Evolutionary conservation across 495 filamentous ascomycete species (phyloP).

Genomic region (Trichoderma reesei): DNA sequence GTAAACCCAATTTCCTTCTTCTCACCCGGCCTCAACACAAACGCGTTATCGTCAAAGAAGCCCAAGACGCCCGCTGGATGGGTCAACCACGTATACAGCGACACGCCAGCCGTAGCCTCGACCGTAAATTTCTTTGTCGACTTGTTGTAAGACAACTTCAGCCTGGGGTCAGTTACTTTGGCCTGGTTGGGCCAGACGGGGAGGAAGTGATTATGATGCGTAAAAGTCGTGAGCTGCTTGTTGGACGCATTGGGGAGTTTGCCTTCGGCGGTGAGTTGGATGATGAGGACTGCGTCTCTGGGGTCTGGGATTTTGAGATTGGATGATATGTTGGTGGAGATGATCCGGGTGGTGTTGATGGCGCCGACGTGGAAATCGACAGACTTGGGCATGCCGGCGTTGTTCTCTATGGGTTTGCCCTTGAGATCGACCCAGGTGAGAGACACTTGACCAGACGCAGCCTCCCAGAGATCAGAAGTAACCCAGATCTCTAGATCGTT

Average conservation of each 20-base stretch:
- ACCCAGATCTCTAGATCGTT: constrained; percentile 50
- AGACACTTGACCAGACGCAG: constrained; percentile 18
- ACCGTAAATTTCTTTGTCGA: background rate
- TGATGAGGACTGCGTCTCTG: constrained; percentile 41
- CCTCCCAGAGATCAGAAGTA: constrained; percentile 46
- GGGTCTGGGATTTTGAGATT: constrained; percentile 27
- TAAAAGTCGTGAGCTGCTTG: constrained; percentile 25
- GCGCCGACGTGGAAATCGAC: constrained; percentile 44
- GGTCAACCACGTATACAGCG: constrained; percentile 2
- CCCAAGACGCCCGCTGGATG: background rate
- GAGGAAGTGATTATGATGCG: constrained; percentile 4
- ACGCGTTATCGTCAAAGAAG: constrained; percentile 6
- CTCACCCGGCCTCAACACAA: background rate
- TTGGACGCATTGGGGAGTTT: constrained; percentile 41
- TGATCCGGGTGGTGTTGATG: constrained; percentile 51
- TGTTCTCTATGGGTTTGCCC: constrained; percentile 13
- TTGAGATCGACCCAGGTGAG: constrained; percentile 23
- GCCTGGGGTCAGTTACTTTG: background rate
- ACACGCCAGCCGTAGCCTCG: background rate
- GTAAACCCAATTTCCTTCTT: constrained; percentile 3
- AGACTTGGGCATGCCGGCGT: background rate
- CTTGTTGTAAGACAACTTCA: background rate
- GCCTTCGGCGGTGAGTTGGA: constrained; percentile 45
- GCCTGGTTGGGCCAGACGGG: background rate
- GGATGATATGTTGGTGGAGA: constrained; percentile 30